Base-by-base conservation (phyloP, 352 stramenopile genomes). In the Saprolegnia parasitica region DNA sequence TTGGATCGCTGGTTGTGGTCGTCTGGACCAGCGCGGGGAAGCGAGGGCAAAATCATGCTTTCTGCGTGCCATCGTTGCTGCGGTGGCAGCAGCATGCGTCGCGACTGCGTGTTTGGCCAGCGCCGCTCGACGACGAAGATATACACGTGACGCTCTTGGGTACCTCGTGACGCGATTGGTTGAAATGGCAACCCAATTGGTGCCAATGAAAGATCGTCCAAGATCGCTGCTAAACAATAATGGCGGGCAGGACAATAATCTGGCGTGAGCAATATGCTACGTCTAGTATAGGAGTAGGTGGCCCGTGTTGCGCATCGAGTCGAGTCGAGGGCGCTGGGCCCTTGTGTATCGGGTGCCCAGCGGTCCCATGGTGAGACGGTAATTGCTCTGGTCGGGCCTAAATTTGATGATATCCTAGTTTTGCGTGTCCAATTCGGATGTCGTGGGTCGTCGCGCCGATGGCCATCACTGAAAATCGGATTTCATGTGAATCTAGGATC, bases 321-420 rank as follows among this genome's bases (percentile, higher is more conserved):
- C n/a, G n/a, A 55, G 11, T 60, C 3, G 11, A 24, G 52, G 24
- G 13, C 13, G 11, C 52, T 60, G 24, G 11, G 20, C 13, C 3
- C 24, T 10, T 10, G 35, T 20, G 35, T 60, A 35, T 60, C 13
- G 13, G 35, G 11, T 24, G 11, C 4, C 52, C 52, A 60, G 3
- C 20, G 11, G 52, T 49, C 42, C n/a, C 13, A 11, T 60, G 11
- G 35, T 42, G 52, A 35, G 11, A 18, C 2, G 29, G 29, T 5
- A 11, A 58, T 16, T 16, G 24, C 35, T 24, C 13, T 35, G 35
- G 13, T 16, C 24, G 35, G 24, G 52, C 24, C 13, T 20, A 40
- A 35, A 60, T 40, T 24, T 60, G 52, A 60, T 60, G 52, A 60
- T 60, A 60, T 60, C 52, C 52, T 60, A 24, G 9, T 42, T 60